Evolutionary conservation across 257 asterid genomes (phyloP).

Genomic region (Fraxinus quadrangulata): DNA sequence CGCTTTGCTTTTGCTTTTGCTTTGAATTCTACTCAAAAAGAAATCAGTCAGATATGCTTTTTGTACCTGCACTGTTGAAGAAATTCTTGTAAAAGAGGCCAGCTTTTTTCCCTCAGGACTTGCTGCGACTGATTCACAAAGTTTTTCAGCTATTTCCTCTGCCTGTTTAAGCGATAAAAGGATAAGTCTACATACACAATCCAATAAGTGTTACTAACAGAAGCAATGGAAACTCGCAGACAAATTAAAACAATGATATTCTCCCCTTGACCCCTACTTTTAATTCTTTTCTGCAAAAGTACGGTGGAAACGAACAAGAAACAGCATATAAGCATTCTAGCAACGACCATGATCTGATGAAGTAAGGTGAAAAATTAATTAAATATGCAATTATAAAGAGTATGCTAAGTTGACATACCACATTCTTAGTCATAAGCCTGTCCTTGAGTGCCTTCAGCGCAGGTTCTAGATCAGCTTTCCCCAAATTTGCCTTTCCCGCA

Average conservation of each 20-base stretch:
- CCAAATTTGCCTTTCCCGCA: conserved; percentile 91
- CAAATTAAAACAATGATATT: too few species aligned
- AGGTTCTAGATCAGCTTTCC: conserved; percentile 83
- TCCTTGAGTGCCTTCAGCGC: conserved; percentile 96
- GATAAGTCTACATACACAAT: neutral
- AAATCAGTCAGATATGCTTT: neutral
- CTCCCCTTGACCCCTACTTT: neutral
- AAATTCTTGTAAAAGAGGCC: conserved; percentile 87
- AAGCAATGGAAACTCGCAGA: neutral
- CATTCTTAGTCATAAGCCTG: conserved; percentile 98
- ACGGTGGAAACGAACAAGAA: neutral
- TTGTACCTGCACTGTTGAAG: conserved; percentile 89
- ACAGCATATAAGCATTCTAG: neutral
- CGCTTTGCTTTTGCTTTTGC: neutral
- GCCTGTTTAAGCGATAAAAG: conserved; percentile 54
- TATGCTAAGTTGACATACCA: conserved; percentile 56
- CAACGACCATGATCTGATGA: neutral
- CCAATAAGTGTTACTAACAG: neutral
- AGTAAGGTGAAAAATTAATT: neutral
- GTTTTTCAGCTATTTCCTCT: conserved; percentile 97
- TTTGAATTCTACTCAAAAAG: neutral
- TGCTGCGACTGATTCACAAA: conserved; percentile 95
- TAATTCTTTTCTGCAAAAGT: neutral
- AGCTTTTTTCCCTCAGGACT: conserved; percentile 92
- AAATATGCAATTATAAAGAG: neutral